These are phyloP conservation scores for Citrus sinensis DNA, from an alignment of 345 rosid genomes.

Conservation along the genomic window DVS_A1.0 CM039164.1:22911501-22912000, in stretches of 20 bases:
- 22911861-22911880: neutral
- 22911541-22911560: too few species aligned
- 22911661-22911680: neutral
- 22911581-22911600: neutral
- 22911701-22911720: neutral
- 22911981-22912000: neutral
- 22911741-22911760: neutral
- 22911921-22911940: neutral
- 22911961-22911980: neutral
- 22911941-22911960: neutral
- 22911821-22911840: neutral
- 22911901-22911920: neutral
- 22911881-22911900: neutral
- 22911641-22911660: neutral
- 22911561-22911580: too few species aligned
- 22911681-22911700: neutral
- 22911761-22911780: neutral
- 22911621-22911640: neutral
- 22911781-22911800: neutral
- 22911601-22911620: neutral
- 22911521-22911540: too few species aligned
- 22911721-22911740: neutral
- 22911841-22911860: neutral
- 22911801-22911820: neutral
- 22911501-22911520: too few species aligned